These are phyloP conservation scores for Exserohilum rostratum DNA, from an alignment of 2,329 filamentous ascomycete genomes.

Conservation along the genomic window DNA sequence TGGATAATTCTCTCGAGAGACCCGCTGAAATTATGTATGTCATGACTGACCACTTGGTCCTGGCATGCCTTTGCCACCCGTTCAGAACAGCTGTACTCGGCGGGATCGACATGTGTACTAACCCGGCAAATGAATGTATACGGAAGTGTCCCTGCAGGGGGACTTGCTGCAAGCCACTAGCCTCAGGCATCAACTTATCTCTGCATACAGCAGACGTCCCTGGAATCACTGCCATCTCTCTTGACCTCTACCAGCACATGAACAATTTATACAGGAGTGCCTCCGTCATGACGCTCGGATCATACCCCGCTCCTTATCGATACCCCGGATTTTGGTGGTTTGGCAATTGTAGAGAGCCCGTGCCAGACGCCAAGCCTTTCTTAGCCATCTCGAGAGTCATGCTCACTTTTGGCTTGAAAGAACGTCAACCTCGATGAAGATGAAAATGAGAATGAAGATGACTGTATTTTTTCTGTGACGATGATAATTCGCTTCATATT, in stretches of 20 bases:
- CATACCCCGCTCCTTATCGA: conserved; percentile 31
- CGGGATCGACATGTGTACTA: background rate
- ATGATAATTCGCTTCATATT: no score
- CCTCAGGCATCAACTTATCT: background rate
- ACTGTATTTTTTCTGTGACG: no score
- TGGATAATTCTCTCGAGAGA: background rate
- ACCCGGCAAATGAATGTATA: background rate
- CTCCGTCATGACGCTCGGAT: conserved; percentile 19
- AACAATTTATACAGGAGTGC: background rate
- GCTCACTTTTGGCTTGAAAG: no score
- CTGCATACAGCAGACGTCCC: no score
- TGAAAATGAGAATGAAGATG: no score
- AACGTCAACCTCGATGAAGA: no score
- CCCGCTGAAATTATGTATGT: background rate
- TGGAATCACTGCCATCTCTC: background rate
- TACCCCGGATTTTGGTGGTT: conserved; percentile 34
- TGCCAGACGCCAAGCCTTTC: conserved; percentile 20
- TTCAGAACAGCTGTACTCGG: background rate
- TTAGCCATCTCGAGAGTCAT: no score
- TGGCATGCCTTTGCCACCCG: background rate
- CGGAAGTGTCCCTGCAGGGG: background rate
- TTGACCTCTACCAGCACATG: background rate
- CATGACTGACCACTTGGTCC: background rate
- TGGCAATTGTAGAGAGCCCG: conserved; percentile 36
- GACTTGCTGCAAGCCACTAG: background rate